Evolutionary conservation across 192 early-diverging fungal species (phyloP), one percentile per base, ranked within the genome.

Genomic region (Podila minutissima): DNA sequence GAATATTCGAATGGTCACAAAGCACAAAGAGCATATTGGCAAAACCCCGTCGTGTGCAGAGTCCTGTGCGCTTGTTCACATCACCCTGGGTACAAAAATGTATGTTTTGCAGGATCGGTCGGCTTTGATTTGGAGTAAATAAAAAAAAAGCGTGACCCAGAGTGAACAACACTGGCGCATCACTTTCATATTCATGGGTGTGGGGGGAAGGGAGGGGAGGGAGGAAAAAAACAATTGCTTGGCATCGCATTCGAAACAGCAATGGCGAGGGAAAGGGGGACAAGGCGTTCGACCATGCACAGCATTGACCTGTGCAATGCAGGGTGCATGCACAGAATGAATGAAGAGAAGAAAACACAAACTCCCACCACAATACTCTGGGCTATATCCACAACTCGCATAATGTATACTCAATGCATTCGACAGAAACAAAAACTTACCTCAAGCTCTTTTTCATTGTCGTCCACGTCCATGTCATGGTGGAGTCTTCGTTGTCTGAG

Each of bases 371-470:
- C 41, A 17, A 46, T 46, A 46, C 13, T 41, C 38, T 41, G 38
- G 11, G 11, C 4, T 0, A 2, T 46, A 15, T 41, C 12, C 38
- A 41, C 38, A 12, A 6, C 9, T 37, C 35, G 35, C 35, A 37
- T 37, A 37, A 10, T 9, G 22, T 0, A 19, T 19, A 4, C 15
- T 10, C 17, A 28, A 50, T 22, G 3, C 33, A 53, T 11, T 17
- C 37, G 33, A 31, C 17, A 63, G 11, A 61, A 17, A 35, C 48
- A 22, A 19, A 19, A 35, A 69, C 66, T 69, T 81, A 81, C 77
- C 9, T 81, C 66, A 67, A 38, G 37, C 0, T 79, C 51, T 33
- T 53, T 46, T n/a, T 79, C 57, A 20, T 72, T 37, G 4, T 69
- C 35, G 9, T 72, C 71, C 9, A 64, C 41, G 2, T 71, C 69